Percentiles rank a stretch among this genome's conserved stretches.
Conservation (phyloP, 768 basidiomycete species). For the Postia placenta region DNA sequence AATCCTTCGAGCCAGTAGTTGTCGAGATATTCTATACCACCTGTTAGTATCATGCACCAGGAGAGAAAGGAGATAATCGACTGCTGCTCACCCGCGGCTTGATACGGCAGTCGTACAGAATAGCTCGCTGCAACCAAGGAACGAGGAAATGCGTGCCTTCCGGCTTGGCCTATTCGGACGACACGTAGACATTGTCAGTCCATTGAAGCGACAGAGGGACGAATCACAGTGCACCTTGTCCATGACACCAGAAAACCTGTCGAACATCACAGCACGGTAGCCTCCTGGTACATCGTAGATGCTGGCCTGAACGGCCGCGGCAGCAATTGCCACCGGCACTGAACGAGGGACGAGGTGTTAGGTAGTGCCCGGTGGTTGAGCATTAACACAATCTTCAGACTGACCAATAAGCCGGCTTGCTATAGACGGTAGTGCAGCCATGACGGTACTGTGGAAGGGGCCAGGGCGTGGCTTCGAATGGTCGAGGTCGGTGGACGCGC, state of each 20-base stretch:
- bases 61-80: neutral
- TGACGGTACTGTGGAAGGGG: neutral
- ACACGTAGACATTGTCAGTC: neutral
- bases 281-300: constrained; percentile 72
- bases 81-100: constrained; percentile 72
- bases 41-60: neutral
- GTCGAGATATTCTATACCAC: constrained; percentile 86
- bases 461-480: no score
- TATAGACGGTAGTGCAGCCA: constrained; percentile 18
- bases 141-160: constrained; percentile 97
- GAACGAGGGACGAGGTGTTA: constrained; percentile 33
- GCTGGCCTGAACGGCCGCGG: constrained; percentile 39
- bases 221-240: constrained; percentile 47
- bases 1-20: constrained; percentile 95
- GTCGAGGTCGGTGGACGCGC: no score
- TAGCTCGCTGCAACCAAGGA: constrained; percentile 94
- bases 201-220: neutral
- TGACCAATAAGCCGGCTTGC: constrained; percentile 45
- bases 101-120: constrained; percentile 95
- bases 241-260: constrained; percentile 90
- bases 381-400: constrained; percentile 7
- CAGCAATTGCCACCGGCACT: constrained; percentile 63
- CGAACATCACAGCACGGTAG: constrained; percentile 95
- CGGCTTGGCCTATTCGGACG: constrained; percentile 57
- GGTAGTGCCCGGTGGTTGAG: neutral